phyloP scores from a whole-genome alignment of 202 grass and related monocot genomes.

The Elaeis oleifera region DNA sequence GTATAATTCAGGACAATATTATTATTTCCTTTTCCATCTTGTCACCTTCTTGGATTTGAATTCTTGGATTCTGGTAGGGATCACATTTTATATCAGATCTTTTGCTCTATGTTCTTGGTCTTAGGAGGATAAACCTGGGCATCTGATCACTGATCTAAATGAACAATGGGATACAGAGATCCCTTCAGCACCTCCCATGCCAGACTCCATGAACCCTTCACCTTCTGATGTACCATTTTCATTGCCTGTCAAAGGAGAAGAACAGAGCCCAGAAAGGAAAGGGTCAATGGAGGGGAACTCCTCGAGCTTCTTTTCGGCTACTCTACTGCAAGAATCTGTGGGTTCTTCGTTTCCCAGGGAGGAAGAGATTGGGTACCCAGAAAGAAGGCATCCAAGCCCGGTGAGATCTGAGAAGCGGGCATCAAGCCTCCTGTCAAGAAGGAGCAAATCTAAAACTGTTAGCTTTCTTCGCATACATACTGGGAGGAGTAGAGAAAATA shows the following conservation, averaged over 20 bases:
- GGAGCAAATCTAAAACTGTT: slow-evolving; percentile 61
- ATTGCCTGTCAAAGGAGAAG: slow-evolving; percentile 26
- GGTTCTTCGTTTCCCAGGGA: slow-evolving; percentile 21
- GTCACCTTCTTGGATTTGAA: too few relatives aligned
- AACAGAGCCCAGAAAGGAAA: slow-evolving; percentile 14
- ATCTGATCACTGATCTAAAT: slow-evolving; percentile 24
- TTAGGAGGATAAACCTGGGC: slow-evolving; percentile 23
- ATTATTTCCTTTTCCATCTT: too few relatives aligned
- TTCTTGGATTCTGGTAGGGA: too few relatives aligned
- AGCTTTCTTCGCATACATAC: slow-evolving; percentile 63
- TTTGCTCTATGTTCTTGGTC: slow-evolving; percentile 3
- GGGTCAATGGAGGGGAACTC: slow-evolving; percentile 16
- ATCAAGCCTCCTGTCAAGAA: slow-evolving; percentile 37
- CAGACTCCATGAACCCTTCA: slow-evolving; percentile 16
- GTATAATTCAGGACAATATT: slow-evolving; percentile 3
- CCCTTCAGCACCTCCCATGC: slow-evolving; percentile 43
- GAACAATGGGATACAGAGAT: slow-evolving; percentile 17
- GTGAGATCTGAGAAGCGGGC: slow-evolving; percentile 25
- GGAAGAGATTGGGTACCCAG: neutral
- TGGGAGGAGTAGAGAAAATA: slow-evolving; percentile 40
- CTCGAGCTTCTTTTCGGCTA: neutral
- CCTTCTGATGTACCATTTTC: neutral
- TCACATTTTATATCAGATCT: neutral
- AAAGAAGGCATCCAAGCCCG: neutral
- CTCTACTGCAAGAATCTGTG: slow-evolving; percentile 31